Evolutionary conservation across 2,329 filamentous ascomycete genomes (phyloP), one percentile per base, ranked within the genome.

Genomic region (Calonectria pteridis): DNA sequence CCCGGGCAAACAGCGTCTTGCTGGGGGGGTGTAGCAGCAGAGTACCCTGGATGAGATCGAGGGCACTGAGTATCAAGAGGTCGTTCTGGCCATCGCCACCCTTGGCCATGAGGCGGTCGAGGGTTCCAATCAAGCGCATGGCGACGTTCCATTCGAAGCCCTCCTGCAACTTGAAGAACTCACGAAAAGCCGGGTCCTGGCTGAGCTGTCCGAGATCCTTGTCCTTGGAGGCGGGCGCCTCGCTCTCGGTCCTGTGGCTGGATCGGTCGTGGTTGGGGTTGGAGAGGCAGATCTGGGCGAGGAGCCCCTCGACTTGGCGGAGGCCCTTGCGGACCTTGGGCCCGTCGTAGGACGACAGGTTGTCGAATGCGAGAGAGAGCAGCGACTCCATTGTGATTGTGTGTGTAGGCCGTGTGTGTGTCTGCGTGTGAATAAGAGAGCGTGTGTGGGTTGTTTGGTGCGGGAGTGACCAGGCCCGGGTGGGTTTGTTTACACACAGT

Each of bases 101-200:
- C 87, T 95, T 95, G 55, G 95, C 95, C 81, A 98, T 90, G 63
- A 98, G 90, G 72, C 95, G 91, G 84, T 98, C 95, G 53, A 98
- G 91, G 71, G 95, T 97, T 67, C 93, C 92, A 75, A 98, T 93
- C 74, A 98, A 89, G 74, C 95, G 93, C 85, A 95, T 92, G 18
- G 95, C 93, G 69, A 98, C 95, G 86, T 99, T 99, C 94, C 95
- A 98, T 86, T 98, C 95, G 83, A 99, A 99, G 3, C 96, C 95
- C 82, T 98, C 96, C 84, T 99, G 97, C 77, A 98, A 84, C 84
- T 98, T 95, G 88, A 98, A 98, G 87, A 98, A 98, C 85, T 98
- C 95, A 77, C 95, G 89, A 83, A 98, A 98, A 26, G 96, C 96
- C 26, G 94, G 95, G 84, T 98, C 97, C 76, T 93, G 91, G 65